Evolutionary conservation across 169 alveolate genomes (phyloP), one percentile per base, ranked within the genome.

Genomic region (Plasmodium gonderi): DNA sequence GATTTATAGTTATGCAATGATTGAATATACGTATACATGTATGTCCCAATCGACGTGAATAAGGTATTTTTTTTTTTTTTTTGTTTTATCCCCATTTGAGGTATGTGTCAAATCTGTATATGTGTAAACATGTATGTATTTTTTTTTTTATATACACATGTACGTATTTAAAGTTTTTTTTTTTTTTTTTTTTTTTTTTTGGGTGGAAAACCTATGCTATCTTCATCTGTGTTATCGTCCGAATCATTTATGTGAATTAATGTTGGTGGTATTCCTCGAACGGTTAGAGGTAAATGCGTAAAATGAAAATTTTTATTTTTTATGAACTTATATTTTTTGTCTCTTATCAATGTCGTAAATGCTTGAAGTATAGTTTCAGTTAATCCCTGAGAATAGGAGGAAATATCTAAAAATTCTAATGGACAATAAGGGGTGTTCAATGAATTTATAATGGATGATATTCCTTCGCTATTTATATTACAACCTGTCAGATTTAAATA

Each of bases 181-280:
- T 75, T 38, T 76, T 0, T 38, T 2, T 17, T n/a, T 51, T 9
- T 79, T 3, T 64, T 40, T 31, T 26, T 23, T 14, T 45, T 14
- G 3, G 7, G 29, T 60, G n/a, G n/a, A n/a, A 26, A 47, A 82
- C 92, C 92, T 45, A 44, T 67, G 75, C 76, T 82, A 11, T 68
- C 81, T 29, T 14, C 51, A 33, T 82, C 92, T 14, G 76, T 69
- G 51, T 82, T 82, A 82, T 82, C 92, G 17, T 69, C 82, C 23
- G 92, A 68, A n/a, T 82, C 92, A 54, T 82, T 45, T 2, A 82
- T 36, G 12, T 38, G 92, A 5, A 82, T 82, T 4, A 72, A 36
- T 2, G 60, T 36, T 5, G 92, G 92, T 54, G 92, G 83, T n/a
- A 82, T 54, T 40, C 92, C 92, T 4, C 82, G 80, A 6, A 82